Conservation (phyloP, 257 asterid species). For the Nicotiana tomentosiformis region DNA sequence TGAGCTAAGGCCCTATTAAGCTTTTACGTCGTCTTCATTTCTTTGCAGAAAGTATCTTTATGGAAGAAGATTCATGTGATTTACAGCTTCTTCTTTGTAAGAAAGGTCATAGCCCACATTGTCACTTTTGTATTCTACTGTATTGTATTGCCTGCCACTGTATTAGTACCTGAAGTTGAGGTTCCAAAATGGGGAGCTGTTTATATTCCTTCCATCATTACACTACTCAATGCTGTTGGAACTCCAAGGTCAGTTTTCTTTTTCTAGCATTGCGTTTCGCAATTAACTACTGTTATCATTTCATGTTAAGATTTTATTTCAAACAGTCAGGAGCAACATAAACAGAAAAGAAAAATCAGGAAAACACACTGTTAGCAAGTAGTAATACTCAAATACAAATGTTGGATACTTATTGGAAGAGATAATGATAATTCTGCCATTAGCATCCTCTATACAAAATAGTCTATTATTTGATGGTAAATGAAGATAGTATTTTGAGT, state of each 20-base stretch:
- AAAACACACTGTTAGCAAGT: not conserved
- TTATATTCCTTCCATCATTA: conserved; percentile 41
- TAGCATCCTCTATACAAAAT: no score
- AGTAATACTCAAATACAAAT: not conserved
- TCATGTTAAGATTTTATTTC: not conserved
- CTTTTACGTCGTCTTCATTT: not conserved
- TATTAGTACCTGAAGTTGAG: conserved; percentile 57
- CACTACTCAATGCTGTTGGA: conserved; percentile 49
- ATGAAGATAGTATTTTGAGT: not conserved
- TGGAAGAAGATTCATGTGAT: conserved; percentile 61
- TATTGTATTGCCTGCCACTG: conserved; percentile 55
- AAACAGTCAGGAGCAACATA: not conserved
- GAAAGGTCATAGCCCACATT: conserved; percentile 60
- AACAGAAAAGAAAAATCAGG: not conserved
- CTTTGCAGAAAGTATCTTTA: conserved; percentile 54
- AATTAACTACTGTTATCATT: not conserved
- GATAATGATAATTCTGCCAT: no score
- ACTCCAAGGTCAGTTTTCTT: conserved; percentile 55
- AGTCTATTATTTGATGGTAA: no score
- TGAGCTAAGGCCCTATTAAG: not conserved
- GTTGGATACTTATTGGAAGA: no score
- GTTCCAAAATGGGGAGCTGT: conserved; percentile 67
- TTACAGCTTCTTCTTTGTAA: conserved; percentile 70
- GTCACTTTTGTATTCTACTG: conserved; percentile 67
- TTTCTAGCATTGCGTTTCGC: not conserved